These are phyloP conservation scores for Tylopilus sp. DNA, from an alignment of 768 basidiomycete genomes.

Conservation along the genomic window DNA sequence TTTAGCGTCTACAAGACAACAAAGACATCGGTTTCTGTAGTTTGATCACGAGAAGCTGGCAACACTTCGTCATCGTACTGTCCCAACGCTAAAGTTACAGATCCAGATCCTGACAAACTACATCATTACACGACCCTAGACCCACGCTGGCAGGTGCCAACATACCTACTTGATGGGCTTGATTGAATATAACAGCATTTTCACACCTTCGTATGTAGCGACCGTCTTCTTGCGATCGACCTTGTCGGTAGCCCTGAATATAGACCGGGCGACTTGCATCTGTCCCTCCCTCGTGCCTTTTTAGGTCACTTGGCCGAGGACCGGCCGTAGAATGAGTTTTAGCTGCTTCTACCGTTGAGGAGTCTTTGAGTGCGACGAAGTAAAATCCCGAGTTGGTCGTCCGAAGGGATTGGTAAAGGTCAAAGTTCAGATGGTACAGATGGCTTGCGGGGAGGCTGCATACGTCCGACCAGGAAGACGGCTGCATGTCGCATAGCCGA, in stretches of 20 bases:
- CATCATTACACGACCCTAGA: no score
- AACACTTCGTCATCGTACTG: no score
- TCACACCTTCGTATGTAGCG: not conserved
- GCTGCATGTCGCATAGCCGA: no score
- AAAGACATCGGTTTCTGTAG: no score
- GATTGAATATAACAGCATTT: not conserved
- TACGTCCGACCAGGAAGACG: constrained; percentile 50
- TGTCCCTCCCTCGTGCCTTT: not conserved
- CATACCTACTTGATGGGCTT: not conserved
- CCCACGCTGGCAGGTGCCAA: no score
- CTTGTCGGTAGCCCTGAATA: not conserved
- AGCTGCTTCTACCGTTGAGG: constrained; percentile 32
- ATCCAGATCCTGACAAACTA: no score
- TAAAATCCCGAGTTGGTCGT: constrained; percentile 54
- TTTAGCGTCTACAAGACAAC: no score
- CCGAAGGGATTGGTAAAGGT: constrained; percentile 40
- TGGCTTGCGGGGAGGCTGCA: constrained; percentile 40
- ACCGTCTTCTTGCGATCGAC: not conserved
- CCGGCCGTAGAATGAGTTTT: constrained; percentile 29
- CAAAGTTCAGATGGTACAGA: constrained; percentile 40
- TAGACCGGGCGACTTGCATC: not conserved
- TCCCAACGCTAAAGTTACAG: no score
- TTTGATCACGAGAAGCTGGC: no score
- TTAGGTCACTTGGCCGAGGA: constrained; percentile 8
- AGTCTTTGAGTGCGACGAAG: constrained; percentile 42